A percentile compares a stretch with the other conserved stretches of the same genome.
These are phyloP conservation scores for Exophiala phaeomuriformis DNA, from an alignment of 2,329 filamentous ascomycete genomes.

Conservation along the genomic window DNA sequence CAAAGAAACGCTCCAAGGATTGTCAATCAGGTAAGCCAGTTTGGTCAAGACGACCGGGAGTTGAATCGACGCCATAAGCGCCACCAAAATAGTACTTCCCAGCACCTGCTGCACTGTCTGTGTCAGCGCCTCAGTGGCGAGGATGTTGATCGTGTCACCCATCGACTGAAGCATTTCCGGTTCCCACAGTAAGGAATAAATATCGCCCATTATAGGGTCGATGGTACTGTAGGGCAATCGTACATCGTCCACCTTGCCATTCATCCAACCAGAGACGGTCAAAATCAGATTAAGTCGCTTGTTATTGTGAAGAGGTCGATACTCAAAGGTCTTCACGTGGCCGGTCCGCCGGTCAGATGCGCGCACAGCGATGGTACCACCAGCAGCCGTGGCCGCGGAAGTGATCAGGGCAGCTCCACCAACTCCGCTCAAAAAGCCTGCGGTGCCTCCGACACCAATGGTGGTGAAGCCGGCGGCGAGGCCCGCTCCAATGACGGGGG, in stretches of 20 bases:
- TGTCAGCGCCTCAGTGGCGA: conserved; percentile 95
- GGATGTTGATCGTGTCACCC: conserved; percentile 96
- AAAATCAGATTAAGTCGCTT: conserved; percentile 94
- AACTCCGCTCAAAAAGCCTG: conserved; percentile 80
- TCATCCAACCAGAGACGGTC: conserved; percentile 97
- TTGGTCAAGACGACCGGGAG: conserved; percentile 90
- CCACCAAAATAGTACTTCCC: conserved; percentile 77
- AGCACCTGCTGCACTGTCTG: conserved; percentile 94
- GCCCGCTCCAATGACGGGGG: conserved; percentile 88
- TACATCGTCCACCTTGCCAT: conserved; percentile 93
- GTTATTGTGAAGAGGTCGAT: conserved; percentile 93
- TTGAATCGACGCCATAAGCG: conserved; percentile 86
- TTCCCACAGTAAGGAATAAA: conserved; percentile 96
- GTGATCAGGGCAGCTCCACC: conserved; percentile 93
- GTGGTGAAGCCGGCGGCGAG: conserved; percentile 91
- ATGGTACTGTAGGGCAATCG: conserved; percentile 92
- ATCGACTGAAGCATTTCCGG: conserved; percentile 96
- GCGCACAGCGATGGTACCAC: conserved; percentile 74
- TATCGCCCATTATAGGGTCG: conserved; percentile 94
- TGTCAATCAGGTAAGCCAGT: conserved; percentile 91
- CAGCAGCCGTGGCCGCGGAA: conserved; percentile 76
- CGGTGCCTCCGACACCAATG: conserved; percentile 83
- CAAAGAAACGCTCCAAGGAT: conserved; percentile 95
- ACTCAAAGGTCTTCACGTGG: conserved; percentile 92
- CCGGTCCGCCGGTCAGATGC: conserved; percentile 84